Conservation (phyloP, 768 basidiomycete genomes). For the Termitomyces sp. region DNA sequence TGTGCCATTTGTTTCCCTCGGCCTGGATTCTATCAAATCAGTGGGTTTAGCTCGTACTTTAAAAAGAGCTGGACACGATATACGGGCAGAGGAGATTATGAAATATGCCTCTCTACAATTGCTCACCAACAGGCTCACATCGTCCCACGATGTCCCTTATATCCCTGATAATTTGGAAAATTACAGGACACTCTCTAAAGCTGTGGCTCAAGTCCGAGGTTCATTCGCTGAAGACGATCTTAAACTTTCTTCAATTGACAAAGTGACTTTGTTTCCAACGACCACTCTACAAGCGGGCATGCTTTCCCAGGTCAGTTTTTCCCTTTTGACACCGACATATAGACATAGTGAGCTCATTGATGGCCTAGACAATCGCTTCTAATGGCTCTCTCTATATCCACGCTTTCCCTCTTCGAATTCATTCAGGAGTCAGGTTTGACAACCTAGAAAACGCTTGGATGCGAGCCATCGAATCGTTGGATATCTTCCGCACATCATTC, state of each 20-base stretch:
- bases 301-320: conserved; percentile 37
- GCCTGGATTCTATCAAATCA: conserved; percentile 43
- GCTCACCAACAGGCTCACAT: conserved; percentile 8
- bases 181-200: background rate
- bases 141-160: background rate
- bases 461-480: conserved; percentile 22
- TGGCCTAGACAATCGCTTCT: conserved; percentile 24
- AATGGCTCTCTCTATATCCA: conserved; percentile 26
- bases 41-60: conserved; percentile 35
- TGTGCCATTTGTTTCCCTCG: conserved; percentile 38
- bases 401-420: conserved; percentile 23
- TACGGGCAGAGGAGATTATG: conserved; percentile 35
- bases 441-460: conserved; percentile 33
- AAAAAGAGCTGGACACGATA: conserved; percentile 23
- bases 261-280: conserved; percentile 30
- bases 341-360: background rate
- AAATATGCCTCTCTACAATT: conserved; percentile 18
- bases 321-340: background rate
- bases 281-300: conserved; percentile 44
- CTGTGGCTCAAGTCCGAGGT: background rate
- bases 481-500: conserved; percentile 44
- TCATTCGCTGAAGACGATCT: conserved; percentile 13
- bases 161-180: background rate
- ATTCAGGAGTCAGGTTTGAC: conserved; percentile 16
- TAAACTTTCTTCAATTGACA: conserved; percentile 22